Evolutionary conservation across 2,329 filamentous ascomycete species (phyloP), one percentile per base, ranked within the genome.

Genomic region (Xylariaceae sp.): DNA sequence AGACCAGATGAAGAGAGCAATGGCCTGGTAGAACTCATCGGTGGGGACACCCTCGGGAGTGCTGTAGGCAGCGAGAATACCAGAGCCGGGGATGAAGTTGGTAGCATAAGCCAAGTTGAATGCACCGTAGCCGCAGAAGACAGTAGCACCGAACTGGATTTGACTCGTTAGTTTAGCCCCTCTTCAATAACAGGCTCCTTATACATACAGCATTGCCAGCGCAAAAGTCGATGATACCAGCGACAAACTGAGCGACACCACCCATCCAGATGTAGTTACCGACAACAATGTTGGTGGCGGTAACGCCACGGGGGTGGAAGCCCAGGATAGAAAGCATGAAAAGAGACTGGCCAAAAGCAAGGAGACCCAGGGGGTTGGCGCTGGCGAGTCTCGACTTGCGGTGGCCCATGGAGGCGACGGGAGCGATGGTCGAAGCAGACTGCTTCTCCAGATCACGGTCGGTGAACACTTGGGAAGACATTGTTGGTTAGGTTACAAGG

Each of bases 41-140:
- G 39, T 41, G 11, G 54, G 55, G 5, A 48, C 49, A 23, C 64
- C 62, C 8, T 40, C 44, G n/a, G 55, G 22, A 37, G 65, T 59
- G 16, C 60, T 63, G 53, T 69, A 69, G n/a, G 66, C 57, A 8
- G 59, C 55, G 5, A 68, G 37, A 32, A 68, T 66, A 12, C 66
- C 66, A 10, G 60, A 58, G 3, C 64, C 65, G 6, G 66, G 66
- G 22, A 68, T 51, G 49, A 64, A 67, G 38, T 67, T 68, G 52
- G 66, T 57, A 7, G 65, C 64, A 44, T 68, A 69, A 6, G 63
- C 61, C 16, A 68, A 53, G 51, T 69, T 68, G 55, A 69, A 69
- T 22, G 64, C 66, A 29, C 56, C 66, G 44, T 68, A 69, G 16
- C 66, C 60, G 20, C 63, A 55, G 52, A 67, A 68, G 27, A 68